A percentile compares a stretch with the other conserved stretches of the same genome.
These are phyloP conservation scores for Daldinia caldariorum DNA, from an alignment of 495 filamentous ascomycete species.

Conservation along the genomic window DNA sequence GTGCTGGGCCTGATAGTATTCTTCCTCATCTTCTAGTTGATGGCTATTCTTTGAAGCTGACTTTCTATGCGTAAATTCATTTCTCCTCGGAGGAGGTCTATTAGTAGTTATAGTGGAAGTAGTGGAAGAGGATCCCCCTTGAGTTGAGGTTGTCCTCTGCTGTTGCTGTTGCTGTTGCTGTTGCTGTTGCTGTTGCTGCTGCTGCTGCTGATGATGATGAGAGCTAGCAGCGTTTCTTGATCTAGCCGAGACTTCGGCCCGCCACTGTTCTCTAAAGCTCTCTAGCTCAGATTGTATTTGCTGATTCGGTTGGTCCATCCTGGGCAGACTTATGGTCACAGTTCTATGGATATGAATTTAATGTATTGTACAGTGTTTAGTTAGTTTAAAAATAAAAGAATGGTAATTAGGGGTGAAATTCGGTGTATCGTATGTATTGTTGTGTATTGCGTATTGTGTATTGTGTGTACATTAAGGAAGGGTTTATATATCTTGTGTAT, in stretches of 20 bases:
- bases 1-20: constrained; percentile 50
- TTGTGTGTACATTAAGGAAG: background rate
- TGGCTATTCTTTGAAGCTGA: constrained; percentile 22
- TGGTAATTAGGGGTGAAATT: background rate
- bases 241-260: constrained; percentile 72
- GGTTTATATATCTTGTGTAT: background rate
- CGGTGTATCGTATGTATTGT: background rate
- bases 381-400: background rate
- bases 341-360: constrained; percentile 8
- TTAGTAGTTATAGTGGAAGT: constrained; percentile 30
- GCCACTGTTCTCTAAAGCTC: constrained; percentile 83
- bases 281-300: constrained; percentile 75
- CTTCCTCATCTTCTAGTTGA: constrained; percentile 52
- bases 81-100: constrained; percentile 42
- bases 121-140: constrained; percentile 30
- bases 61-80: constrained; percentile 39
- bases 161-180: constrained; percentile 12
- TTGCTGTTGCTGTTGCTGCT: constrained; percentile 11
- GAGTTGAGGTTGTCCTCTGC: constrained; percentile 20
- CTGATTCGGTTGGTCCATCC: constrained; percentile 41
- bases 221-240: constrained; percentile 51
- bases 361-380: constrained; percentile 2
- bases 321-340: constrained; percentile 16
- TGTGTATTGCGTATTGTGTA: too few species aligned
- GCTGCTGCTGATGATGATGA: too few species aligned